Evolutionary conservation across 2,329 filamentous ascomycete genomes (phyloP).

Genomic region (Cladosporium halotolerans): DNA sequence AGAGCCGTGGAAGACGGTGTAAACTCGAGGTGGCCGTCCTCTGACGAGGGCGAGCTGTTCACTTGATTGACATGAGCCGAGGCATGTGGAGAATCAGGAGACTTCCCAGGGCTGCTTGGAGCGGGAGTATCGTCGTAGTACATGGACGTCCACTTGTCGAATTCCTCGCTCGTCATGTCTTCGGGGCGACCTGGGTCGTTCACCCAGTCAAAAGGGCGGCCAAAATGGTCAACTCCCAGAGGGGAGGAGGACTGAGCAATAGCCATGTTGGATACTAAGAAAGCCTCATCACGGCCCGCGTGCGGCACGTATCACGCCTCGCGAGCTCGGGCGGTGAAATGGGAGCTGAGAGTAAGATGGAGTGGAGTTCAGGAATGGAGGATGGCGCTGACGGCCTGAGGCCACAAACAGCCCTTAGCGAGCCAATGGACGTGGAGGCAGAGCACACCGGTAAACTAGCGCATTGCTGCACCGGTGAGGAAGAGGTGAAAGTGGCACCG

Average conservation of each 20-base stretch:
- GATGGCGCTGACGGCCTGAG: background rate
- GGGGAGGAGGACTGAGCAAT: background rate
- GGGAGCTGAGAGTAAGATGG: background rate
- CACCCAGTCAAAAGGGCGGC: background rate
- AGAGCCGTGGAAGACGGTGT: background rate
- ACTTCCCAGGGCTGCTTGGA: too few species aligned
- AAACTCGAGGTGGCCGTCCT: background rate
- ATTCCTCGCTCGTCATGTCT: background rate
- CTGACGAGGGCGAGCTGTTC: background rate
- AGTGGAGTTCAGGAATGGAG: background rate
- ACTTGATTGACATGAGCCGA: background rate
- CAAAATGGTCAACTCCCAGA: background rate
- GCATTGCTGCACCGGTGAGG: too few species aligned
- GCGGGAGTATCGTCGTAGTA: too few species aligned
- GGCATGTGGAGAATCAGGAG: background rate
- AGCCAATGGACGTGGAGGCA: too few species aligned
- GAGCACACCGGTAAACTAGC: too few species aligned
- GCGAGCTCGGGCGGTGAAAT: background rate
- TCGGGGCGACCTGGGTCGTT: background rate
- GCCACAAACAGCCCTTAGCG: background rate
- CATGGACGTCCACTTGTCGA: background rate
- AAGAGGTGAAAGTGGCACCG: too few species aligned
- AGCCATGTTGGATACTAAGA: background rate
- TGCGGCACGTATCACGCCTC: background rate
- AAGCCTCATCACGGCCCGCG: too few species aligned